phyloP scores from a whole-genome alignment of 768 basidiomycete species.

The Tricholoma flavovirens region DNA sequence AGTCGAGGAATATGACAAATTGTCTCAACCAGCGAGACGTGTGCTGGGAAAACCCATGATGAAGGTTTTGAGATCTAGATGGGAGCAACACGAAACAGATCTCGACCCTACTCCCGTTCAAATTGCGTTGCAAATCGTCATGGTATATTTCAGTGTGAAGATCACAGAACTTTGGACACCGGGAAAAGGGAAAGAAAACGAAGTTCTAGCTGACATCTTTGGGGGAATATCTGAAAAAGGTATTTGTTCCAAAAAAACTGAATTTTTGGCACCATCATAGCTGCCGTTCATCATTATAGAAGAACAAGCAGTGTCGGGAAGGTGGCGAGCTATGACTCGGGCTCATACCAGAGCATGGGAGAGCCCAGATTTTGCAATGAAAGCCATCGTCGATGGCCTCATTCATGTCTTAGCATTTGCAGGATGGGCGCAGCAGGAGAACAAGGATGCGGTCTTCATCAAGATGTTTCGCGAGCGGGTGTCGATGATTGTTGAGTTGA shows the following conservation, averaged over 20 bases:
- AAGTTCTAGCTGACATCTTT: constrained; percentile 8
- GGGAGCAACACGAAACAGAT: neutral
- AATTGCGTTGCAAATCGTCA: constrained; percentile 13
- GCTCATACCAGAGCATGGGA: constrained; percentile 9
- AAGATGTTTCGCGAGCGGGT: constrained; percentile 1
- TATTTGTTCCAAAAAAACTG: neutral
- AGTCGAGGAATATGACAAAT: neutral
- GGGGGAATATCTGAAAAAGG: constrained; percentile 10
- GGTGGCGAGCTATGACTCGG: constrained; percentile 12
- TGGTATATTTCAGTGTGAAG: constrained; percentile 6
- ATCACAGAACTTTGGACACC: constrained; percentile 11
- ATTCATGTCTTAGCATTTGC: constrained; percentile 9
- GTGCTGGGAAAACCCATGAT: constrained; percentile 9
- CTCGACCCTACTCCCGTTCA: constrained; percentile 15
- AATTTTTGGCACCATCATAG: neutral
- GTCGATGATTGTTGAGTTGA: constrained; percentile 1
- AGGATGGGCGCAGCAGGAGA: constrained; percentile 10
- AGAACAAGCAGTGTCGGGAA: constrained; percentile 11
- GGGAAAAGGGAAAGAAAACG: constrained; percentile 7
- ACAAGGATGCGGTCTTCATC: neutral
- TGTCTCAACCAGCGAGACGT: neutral
- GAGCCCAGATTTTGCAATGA: neutral
- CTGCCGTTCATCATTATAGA: neutral
- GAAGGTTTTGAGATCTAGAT: neutral
- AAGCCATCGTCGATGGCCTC: constrained; percentile 4